Evolutionary conservation across 176 grass and related monocot species (phyloP), one percentile per base, ranked within the genome.

Genomic region (Carex myosuroides): DNA sequence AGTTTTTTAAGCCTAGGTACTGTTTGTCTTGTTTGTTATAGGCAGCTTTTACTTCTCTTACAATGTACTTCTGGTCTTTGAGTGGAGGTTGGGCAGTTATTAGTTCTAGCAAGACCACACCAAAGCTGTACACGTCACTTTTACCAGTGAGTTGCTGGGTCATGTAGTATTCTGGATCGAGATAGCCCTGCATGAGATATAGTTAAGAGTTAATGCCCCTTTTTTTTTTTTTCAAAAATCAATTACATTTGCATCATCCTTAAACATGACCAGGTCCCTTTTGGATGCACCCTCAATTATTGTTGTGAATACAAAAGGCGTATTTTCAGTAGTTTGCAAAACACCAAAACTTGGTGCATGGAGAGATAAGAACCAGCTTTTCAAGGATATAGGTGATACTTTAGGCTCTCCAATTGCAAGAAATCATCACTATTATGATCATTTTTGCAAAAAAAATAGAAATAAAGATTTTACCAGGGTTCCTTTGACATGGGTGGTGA

Each of bases 101-200:
- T 37, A 94, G 70, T 82, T 98, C 93, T 17, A 98, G 69, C 8
- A 98, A 82, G 55, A 98, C 86, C 35, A 98, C 89, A 0, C 96
- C 93, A 9, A 92, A 97, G 81, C 92, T 97, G 18, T 97, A 97
- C 6, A 94, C 94, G 55, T 97, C 92, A 55, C 94, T 97, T 83
- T 97, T 97, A 13, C 87, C 90, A 13, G 92, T 94, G 22, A 97
- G 73, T 55, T 92, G 92, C 26, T 97, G 92, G 0, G 92, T 94
- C 89, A 89, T 90, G 76, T 90, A 97, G 89, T 94, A 94, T 61
- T 98, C 96, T 0, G 93, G 95, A 73, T 94, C 91, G 6, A 98
- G 87, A 85, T 98, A 98, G 8, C 96, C 96, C 96, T 95, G 75
- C 64, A 88, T 64, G 12, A 13, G 58, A 17, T 30, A 30, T 29